Evolutionary conservation across 2,329 filamentous ascomycete species (phyloP).

Genomic region (Penicillium sp.): DNA sequence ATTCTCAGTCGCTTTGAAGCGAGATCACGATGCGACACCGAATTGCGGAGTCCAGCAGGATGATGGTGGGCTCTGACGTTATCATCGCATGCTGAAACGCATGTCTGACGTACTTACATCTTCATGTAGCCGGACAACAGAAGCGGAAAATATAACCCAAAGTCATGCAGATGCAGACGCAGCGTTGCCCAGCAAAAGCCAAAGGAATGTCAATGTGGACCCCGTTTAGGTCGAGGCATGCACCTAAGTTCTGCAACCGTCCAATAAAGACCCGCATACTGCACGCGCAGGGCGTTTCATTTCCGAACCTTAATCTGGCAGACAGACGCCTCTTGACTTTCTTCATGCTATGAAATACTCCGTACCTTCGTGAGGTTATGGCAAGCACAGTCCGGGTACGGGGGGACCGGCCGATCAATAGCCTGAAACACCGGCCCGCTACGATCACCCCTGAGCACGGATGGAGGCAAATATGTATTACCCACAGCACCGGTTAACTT

Average conservation of each 20-base stretch:
- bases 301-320: background rate
- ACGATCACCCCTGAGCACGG: slow-evolving; percentile 2
- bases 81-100: background rate
- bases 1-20: background rate
- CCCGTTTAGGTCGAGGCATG: background rate
- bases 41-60: background rate
- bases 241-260: background rate
- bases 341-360: background rate
- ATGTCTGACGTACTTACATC: background rate
- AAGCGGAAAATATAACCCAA: background rate
- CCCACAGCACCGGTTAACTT: background rate
- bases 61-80: background rate
- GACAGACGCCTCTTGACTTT: background rate
- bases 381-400: background rate
- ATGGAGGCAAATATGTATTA: background rate
- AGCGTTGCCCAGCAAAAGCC: background rate
- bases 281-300: background rate
- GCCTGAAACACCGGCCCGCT: slow-evolving; percentile 8
- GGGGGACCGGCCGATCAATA: background rate
- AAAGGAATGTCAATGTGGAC: background rate
- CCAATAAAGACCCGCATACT: background rate
- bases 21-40: background rate
- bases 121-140: background rate
- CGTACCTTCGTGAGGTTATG: background rate
- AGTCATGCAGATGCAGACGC: background rate